Percentiles rank a stretch among this genome's conserved stretches.
phyloP scores from a whole-genome alignment of 1,139 yeast genomes.

The Candida smagusa region DNA sequence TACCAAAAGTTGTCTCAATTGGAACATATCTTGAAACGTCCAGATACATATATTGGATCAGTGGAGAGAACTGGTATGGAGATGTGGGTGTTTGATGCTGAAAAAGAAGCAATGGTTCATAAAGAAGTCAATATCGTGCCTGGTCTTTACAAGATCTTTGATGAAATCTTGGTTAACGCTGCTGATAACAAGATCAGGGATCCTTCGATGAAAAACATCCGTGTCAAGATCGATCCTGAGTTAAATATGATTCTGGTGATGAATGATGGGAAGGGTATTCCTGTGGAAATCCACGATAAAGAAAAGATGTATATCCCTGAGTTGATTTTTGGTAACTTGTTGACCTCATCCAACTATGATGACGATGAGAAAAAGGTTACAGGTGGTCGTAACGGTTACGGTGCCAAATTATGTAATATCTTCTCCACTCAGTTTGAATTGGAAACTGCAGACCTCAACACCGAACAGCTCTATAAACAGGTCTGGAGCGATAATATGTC shows the following conservation, averaged over 20 bases:
- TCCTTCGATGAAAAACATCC: constrained; percentile 80
- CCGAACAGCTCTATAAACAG: constrained; percentile 67
- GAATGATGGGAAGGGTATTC: constrained; percentile 96
- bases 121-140: constrained; percentile 82
- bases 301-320: constrained; percentile 95
- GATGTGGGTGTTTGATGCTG: constrained; percentile 83
- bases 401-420: constrained; percentile 91
- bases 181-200: constrained; percentile 98
- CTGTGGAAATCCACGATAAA: constrained; percentile 87
- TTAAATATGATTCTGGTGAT: constrained; percentile 71
- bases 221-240: constrained; percentile 76
- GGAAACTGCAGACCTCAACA: constrained; percentile 81
- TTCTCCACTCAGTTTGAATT: constrained; percentile 84
- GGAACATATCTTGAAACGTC: constrained; percentile 95
- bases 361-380: constrained; percentile 94
- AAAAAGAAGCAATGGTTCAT: constrained; percentile 67
- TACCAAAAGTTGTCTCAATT: constrained; percentile 92
- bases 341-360: constrained; percentile 94
- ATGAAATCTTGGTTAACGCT: constrained; percentile 95
- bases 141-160: constrained; percentile 93
- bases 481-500: constrained; percentile 89
- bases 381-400: constrained; percentile 98
- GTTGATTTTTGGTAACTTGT: constrained; percentile 89
- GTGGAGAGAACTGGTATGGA: constrained; percentile 76
- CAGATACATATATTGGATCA: constrained; percentile 97